Base-by-base conservation (phyloP, 352 stramenopile genomes). In the Halophytophthora batemanensis region DNA sequence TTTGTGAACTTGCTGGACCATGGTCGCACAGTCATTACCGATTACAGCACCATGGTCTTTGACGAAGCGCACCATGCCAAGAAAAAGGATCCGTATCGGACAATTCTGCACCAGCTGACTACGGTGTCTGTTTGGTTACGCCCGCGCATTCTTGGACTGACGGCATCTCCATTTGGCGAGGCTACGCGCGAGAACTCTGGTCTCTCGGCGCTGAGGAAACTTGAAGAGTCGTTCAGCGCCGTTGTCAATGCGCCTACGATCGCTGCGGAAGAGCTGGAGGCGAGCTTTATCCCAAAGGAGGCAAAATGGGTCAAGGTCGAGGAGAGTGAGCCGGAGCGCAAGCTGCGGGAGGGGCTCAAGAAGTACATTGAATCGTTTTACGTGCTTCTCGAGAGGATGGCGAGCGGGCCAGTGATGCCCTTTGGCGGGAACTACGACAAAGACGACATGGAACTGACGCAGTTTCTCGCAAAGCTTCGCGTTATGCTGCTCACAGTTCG, bases 51-150 rank as follows among this genome's bases (percentile, higher is more conserved):
- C 34, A 71, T 93, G 66, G 72, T 93, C 14, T 90, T 93, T 61
- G 82, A 93, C 34, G 79, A 93, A 66, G 82, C 82, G 3, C 82
- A 93, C 42, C 82, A 93, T 39, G 79, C 75, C 3, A 88, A 66
- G 43, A 69, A 74, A 18, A 71, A 73, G 1, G 67, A 88, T 46
- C 77, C 82, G 0, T 90, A 90, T 45, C 72, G 66, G 17, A 62
- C 79, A 15, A 64, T 93, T 13, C 50, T 89, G 28, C 61, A 72
- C 50, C 56, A 59, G 22, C 21, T 93, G 1, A 53, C 60, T 12
- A 45, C 36, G 12, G 56, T 82, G 21, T 45, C 64, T 14, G 8
- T 48, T 0, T 45, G 55, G 14, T 19, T 18, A 35, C 53, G 74
- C 11, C 82, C 82, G 19, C 75, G 79, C 4, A 64, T 90, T 38